Evolutionary conservation across 2,329 filamentous ascomycete genomes (phyloP), one percentile per base, ranked within the genome.

Genomic region (Neofusicoccum cordaticola): DNA sequence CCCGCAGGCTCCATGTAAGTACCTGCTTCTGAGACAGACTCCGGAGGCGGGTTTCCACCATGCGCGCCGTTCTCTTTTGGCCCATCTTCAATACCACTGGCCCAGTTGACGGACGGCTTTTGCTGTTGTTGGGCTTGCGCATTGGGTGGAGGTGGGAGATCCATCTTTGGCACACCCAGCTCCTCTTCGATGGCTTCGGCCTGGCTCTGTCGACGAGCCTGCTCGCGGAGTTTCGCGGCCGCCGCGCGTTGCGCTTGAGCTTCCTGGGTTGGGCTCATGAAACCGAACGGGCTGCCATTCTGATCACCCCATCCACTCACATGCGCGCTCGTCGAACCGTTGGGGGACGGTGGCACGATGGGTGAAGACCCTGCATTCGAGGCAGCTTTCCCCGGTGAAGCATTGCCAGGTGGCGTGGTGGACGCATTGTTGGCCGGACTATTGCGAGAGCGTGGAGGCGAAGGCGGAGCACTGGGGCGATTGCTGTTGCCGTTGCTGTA

Each of bases 1-100:
- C 61, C 61, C 7, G 31, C 41, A 27, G 61, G 50, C 13, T 48
- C 51, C 50, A 63, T 52, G 15, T 63, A 63, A 8, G 61, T 63
- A 1, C 61, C 61, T 2, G 50, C 61, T 41, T 63, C 50, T 7
- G 51, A 53, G 11, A 45, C 39, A 7, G 48, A 37, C 37, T 63
- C 48, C 31, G 17, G 12, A 27, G 39, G n/a, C 39, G 50, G 31
- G 42, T 13, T 47, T 2, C 4, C 34, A 13, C 31, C 27, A 9
- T 47, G 6, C n/a, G 22, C 15, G 22, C 35, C 42, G 3, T 31
- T 15, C 3, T 13, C 39, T 37, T 45, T 17, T 42, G 12, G 2
- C 2, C 19, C 47, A 19, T 50, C 15, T 13, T 41, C 37, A 31
- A 41, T 7, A 13, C 37, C 37, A 8, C 45, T 41, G 15, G 45